Conservation (phyloP, 2,329 filamentous ascomycete species). For the Clathrospora elynae region DNA sequence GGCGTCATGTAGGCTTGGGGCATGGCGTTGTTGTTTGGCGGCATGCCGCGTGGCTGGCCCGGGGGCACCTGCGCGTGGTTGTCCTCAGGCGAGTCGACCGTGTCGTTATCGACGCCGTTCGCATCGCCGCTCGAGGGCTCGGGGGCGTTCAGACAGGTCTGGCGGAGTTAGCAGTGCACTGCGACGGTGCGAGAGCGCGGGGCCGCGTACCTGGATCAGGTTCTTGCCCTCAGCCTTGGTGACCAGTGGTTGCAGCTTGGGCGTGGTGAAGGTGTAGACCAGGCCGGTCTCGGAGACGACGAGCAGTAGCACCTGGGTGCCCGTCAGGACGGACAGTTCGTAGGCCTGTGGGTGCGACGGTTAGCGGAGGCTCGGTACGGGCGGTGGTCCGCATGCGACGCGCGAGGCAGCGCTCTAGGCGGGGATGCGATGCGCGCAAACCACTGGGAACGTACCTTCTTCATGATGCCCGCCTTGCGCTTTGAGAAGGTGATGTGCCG, state of each 20-base stretch:
- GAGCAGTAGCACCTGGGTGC: conserved; percentile 93
- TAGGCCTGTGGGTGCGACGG: conserved; percentile 71
- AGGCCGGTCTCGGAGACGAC: conserved; percentile 97
- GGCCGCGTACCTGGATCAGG: conserved; percentile 82
- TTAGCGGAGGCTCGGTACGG: conserved; percentile 29
- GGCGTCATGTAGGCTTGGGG: conserved; percentile 68
- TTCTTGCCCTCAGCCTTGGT: conserved; percentile 99
- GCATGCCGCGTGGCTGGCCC: conserved; percentile 68
- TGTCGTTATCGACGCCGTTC: conserved; percentile 58
- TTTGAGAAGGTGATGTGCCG: conserved; percentile 99
- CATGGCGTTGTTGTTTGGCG: conserved; percentile 67
- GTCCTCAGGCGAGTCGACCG: conserved; percentile 89
- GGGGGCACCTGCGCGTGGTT: conserved; percentile 77
- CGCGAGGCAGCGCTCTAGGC: conserved; percentile 24
- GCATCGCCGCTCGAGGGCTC: conserved; percentile 83
- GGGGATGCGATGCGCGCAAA: conserved; percentile 6
- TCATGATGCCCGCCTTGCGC: conserved; percentile 99
- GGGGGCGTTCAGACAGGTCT: conserved; percentile 96
- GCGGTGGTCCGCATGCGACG: conserved; percentile 40
- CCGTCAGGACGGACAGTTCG: conserved; percentile 94
- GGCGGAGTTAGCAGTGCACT: conserved; percentile 43
- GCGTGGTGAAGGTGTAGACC: conserved; percentile 97
- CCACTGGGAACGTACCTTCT: conserved; percentile 79
- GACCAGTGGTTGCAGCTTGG: conserved; percentile 95
- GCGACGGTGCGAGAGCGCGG: conserved; percentile 9